Evolutionary conservation across 2,329 filamentous ascomycete species (phyloP).

Genomic region (Calonectria montana): DNA sequence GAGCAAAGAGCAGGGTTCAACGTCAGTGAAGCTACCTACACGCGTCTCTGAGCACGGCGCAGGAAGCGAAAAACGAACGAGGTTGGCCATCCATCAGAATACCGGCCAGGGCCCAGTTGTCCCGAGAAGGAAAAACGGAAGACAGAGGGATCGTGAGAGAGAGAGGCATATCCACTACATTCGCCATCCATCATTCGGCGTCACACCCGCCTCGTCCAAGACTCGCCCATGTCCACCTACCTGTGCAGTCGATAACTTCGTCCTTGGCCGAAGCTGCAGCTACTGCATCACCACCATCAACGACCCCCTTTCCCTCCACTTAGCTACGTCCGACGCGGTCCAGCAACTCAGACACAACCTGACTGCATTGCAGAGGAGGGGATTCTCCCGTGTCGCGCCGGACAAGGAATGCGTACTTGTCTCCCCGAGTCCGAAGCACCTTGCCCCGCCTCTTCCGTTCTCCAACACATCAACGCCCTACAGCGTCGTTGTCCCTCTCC

Average conservation of each 20-base stretch:
- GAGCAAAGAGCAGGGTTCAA: neutral
- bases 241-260: neutral
- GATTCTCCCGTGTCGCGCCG: neutral
- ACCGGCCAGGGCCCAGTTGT: neutral
- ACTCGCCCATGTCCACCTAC: neutral
- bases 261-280: neutral
- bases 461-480: neutral
- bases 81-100: neutral
- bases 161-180: neutral
- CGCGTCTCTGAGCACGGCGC: neutral
- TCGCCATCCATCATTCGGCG: neutral
- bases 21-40: neutral
- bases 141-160: neutral
- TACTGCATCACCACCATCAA: conserved; percentile 11
- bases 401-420: neutral
- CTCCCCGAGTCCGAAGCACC: neutral
- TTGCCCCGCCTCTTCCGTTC: neutral
- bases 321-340: conserved; percentile 9
- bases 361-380: neutral
- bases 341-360: neutral
- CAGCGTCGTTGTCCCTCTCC: neutral
- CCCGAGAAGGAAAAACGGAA: neutral
- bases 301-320: conserved; percentile 12
- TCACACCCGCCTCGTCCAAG: neutral
- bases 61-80: neutral